phyloP scores from a whole-genome alignment of 768 basidiomycete genomes.

The Macrocybe gigantea region DNA sequence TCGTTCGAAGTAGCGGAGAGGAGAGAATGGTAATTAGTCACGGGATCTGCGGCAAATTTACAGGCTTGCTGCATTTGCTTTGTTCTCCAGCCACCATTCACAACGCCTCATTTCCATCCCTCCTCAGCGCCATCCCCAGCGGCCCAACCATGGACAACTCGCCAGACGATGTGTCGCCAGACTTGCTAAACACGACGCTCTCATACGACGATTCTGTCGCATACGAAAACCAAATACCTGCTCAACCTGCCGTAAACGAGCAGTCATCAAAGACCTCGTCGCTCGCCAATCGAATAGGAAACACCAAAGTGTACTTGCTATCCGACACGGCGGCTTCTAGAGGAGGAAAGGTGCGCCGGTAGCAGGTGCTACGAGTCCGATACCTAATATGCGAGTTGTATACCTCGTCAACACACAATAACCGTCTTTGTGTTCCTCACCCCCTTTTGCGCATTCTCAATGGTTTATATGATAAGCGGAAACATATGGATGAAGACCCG shows the following conservation, averaged over 20 bases:
- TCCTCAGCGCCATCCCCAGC: constrained; percentile 3
- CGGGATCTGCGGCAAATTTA: constrained; percentile 6
- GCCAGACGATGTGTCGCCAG: constrained; percentile 26
- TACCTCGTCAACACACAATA: constrained; percentile 39
- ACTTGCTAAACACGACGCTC: constrained; percentile 23
- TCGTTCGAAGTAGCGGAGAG: constrained; percentile 13
- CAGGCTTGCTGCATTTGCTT: constrained; percentile 4
- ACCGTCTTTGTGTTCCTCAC: constrained; percentile 14
- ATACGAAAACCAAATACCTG: constrained; percentile 52
- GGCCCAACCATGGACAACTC: constrained; percentile 41
- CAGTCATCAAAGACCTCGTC: constrained; percentile 21
- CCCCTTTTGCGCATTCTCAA: too few relatives aligned
- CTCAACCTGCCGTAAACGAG: constrained; percentile 20
- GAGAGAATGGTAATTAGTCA: constrained; percentile 3
- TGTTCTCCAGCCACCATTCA: background rate
- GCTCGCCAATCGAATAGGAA: constrained; percentile 66
- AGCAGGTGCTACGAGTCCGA: constrained; percentile 26
- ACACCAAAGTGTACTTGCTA: constrained; percentile 70
- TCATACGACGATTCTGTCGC: constrained; percentile 52
- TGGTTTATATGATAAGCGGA: constrained; percentile 42
- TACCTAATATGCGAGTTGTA: constrained; percentile 19
- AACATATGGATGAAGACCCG: constrained; percentile 27
- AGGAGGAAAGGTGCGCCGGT: constrained; percentile 68
- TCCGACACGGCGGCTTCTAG: constrained; percentile 58
- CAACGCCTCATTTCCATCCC: constrained; percentile 3